Base-by-base conservation (phyloP, 2,329 filamentous ascomycete genomes). In the Parafenestella ontariensis region DNA sequence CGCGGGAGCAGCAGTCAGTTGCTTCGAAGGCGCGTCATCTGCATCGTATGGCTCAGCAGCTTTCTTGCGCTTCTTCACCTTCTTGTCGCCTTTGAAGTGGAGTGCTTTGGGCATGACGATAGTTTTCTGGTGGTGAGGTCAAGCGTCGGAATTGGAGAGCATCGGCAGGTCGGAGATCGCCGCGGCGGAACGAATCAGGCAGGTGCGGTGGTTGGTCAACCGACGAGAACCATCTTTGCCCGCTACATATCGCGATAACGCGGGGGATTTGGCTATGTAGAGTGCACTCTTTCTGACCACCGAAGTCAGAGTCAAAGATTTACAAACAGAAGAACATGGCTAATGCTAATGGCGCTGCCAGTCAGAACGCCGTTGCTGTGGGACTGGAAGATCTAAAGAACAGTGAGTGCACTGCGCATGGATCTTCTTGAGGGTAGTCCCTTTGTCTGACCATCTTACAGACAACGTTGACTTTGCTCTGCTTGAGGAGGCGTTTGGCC, bases 41-140 rank as follows among this genome's bases (percentile, higher is more conserved):
- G 76, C 73, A 24, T 80, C 77, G 55, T 82, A 78, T 39, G 85
- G 81, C 39, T 79, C 79, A 47, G 82, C 80, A 43, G 83, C 78
- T 65, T 90, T 87, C 83, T 96, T 97, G 75, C 92, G 86, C 82
- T 97, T 97, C 78, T 95, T 96, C 31, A 86, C 80, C 79, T 95
- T 95, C 78, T 96, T 97, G 79, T 99, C 95, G 82, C 95, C 95
- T 79, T 99, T 99, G 83, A 99, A 99, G 44, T 87, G 83, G 54
- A 99, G 85, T 43, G 94, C 88, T 76, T 96, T 97, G 66, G 96
- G 89, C 90, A 95, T 95, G 58, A 52, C 34, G 59, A 46, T 37
- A 41, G 40, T 44, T 47, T 44, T 40, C 37, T 59, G 40, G 58
- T 61, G 51, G 48, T 51, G 51, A 46, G 43, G 18, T 48, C 37